phyloP scores from a whole-genome alignment of 768 basidiomycete species.

The Mycena vitilis region DNA sequence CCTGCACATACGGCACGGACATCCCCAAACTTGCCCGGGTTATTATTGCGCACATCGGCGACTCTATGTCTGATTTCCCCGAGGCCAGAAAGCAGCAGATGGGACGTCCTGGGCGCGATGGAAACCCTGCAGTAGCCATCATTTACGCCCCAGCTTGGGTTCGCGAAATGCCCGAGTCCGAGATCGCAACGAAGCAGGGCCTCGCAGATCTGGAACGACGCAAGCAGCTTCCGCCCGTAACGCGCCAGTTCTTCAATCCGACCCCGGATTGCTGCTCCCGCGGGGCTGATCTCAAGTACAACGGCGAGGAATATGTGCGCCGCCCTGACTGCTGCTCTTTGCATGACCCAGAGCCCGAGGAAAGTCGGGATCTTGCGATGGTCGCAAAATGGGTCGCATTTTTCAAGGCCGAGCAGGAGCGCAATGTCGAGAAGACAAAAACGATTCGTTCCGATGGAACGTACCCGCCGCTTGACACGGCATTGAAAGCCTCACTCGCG shows the following conservation, averaged over 20 bases:
- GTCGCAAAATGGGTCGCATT: conserved; percentile 7
- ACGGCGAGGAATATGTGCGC: conserved; percentile 15
- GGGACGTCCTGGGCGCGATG: conserved; percentile 13
- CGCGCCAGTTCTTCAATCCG: conserved; percentile 4
- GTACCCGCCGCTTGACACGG: neutral
- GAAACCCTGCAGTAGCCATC: neutral
- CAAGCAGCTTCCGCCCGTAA: conserved; percentile 3
- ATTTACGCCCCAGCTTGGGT: conserved; percentile 11
- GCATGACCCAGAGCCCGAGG: conserved; percentile 3
- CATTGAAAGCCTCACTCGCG: neutral
- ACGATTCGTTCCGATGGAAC: conserved; percentile 10
- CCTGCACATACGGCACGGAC: conserved; percentile 17
- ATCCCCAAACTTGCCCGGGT: conserved; percentile 6
- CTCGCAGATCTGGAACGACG: conserved; percentile 10
- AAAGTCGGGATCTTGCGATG: conserved; percentile 1
- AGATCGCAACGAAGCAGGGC: conserved; percentile 6
- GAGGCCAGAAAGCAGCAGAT: conserved; percentile 15
- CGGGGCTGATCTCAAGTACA: conserved; percentile 13
- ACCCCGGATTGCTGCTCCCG: conserved; percentile 11
- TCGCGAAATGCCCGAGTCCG: neutral
- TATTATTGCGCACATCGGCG: conserved; percentile 2
- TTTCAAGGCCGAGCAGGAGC: neutral
- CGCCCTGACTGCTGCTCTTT: neutral
- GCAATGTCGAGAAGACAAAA: neutral
- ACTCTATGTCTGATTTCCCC: conserved; percentile 5